Conservation (phyloP, 2,329 filamentous ascomycete species). For the Stagonosporopsis vannaccii region DNA sequence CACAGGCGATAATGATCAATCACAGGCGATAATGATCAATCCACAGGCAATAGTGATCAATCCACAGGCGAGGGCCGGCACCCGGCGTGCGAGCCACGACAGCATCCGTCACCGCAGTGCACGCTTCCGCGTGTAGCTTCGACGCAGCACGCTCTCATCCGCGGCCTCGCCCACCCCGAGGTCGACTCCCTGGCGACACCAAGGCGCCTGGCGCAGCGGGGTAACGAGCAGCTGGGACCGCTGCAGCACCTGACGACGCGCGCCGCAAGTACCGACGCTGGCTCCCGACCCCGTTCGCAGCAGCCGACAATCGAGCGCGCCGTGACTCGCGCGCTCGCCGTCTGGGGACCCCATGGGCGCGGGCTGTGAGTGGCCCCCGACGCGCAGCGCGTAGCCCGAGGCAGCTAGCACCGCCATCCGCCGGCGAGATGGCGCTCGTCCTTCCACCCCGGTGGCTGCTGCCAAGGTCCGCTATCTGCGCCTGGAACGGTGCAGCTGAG, state of each 20-base stretch:
- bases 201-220: conserved; percentile 19
- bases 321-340: not conserved
- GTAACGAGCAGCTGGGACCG: conserved; percentile 10
- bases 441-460: not conserved
- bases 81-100: not conserved
- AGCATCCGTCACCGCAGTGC: not conserved
- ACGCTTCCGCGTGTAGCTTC: not conserved
- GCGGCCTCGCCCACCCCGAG: not conserved
- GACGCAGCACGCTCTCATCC: not conserved
- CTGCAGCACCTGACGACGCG: not conserved
- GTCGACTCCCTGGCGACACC: not conserved
- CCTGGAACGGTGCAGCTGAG: conserved; percentile 1
- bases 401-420: conserved; percentile 1
- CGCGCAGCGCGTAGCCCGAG: not conserved
- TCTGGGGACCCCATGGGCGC: conserved; percentile 7
- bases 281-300: conserved; percentile 14
- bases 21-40: not conserved
- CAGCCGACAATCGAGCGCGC: conserved; percentile 9
- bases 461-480: conserved; percentile 10
- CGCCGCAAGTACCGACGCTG: conserved; percentile 19
- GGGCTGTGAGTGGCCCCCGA: conserved; percentile 4
- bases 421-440: not conserved
- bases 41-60: not conserved
- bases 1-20: too few relatives aligned
- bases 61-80: not conserved